These are phyloP conservation scores for Colletotrichum sp. DNA, from an alignment of 2,329 filamentous ascomycete genomes.

Conservation along the genomic window DNA sequence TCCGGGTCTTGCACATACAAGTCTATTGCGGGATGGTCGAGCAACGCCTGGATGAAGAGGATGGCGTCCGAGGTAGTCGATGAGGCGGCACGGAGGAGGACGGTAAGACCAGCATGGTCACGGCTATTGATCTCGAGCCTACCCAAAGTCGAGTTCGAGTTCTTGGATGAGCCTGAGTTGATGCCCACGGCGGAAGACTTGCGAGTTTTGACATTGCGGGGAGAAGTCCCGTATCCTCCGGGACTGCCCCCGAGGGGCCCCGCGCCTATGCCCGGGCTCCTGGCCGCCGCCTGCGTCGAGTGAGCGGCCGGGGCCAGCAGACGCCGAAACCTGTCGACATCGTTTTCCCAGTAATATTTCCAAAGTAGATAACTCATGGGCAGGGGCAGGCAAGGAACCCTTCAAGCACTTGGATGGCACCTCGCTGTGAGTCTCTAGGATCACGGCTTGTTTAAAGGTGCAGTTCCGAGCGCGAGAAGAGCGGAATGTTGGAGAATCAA, in stretches of 20 bases:
- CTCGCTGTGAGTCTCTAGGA: slow-evolving; percentile 88
- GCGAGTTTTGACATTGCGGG: slow-evolving; percentile 55
- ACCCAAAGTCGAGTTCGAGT: slow-evolving; percentile 45
- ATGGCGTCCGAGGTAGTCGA: slow-evolving; percentile 73
- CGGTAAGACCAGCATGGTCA: slow-evolving; percentile 80
- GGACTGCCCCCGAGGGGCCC: slow-evolving; percentile 42
- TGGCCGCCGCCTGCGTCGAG: slow-evolving; percentile 58
- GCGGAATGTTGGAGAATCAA: slow-evolving; percentile 6
- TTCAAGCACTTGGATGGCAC: slow-evolving; percentile 66
- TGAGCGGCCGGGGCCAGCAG: slow-evolving; percentile 77
- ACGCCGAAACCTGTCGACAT: slow-evolving; percentile 93
- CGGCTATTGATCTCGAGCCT: slow-evolving; percentile 82
- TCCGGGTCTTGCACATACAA: slow-evolving; percentile 87
- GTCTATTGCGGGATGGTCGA: slow-evolving; percentile 84
- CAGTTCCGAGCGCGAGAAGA: slow-evolving; percentile 42
- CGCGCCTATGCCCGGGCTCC: slow-evolving; percentile 53
- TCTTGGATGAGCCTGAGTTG: slow-evolving; percentile 47
- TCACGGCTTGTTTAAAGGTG: slow-evolving; percentile 94
- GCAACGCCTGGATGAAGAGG: slow-evolving; percentile 77
- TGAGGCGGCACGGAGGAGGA: slow-evolving; percentile 84
- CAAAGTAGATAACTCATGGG: slow-evolving; percentile 97
- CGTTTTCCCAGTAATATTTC: slow-evolving; percentile 96
- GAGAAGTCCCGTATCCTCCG: slow-evolving; percentile 52
- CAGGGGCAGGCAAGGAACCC: slow-evolving; percentile 39
- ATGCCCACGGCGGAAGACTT: slow-evolving; percentile 57